These are phyloP conservation scores for Posidonia australis DNA, from an alignment of 106 monocot species.

Conservation along the genomic window DNA sequence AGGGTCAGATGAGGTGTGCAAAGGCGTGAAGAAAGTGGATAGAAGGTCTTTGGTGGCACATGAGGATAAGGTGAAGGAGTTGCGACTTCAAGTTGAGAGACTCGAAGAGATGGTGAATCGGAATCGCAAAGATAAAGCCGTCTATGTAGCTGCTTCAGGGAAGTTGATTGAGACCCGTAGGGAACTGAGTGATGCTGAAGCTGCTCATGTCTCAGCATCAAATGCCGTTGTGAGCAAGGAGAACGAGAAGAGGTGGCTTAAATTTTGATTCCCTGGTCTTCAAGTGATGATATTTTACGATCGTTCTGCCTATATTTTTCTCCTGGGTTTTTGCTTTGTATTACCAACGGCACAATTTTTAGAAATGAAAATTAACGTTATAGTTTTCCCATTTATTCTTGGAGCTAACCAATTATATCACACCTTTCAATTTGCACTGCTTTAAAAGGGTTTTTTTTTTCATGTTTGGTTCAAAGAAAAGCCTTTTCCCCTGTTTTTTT, in stretches of 20 bases:
- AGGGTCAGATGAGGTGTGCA: conserved; percentile 10
- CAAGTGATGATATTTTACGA: neutral
- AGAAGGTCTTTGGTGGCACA: conserved; percentile 60
- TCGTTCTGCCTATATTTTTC: no score
- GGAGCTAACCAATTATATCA: no score
- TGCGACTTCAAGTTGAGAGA: conserved; percentile 45
- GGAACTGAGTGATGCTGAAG: conserved; percentile 58
- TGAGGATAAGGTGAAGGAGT: conserved; percentile 73
- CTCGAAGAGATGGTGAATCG: conserved; percentile 78
- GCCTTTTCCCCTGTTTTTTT: no score
- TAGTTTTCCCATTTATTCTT: no score
- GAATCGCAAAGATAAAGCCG: conserved; percentile 69
- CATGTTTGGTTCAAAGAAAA: no score
- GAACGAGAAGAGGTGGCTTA: conserved; percentile 89
- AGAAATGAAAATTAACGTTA: no score
- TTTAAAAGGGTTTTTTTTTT: no score
- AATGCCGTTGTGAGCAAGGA: conserved; percentile 69
- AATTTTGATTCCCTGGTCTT: conserved; percentile 40
- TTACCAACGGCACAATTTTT: no score
- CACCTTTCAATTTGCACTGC: no score
- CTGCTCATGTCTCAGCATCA: conserved; percentile 55
- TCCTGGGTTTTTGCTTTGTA: no score
- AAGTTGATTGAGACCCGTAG: conserved; percentile 48
- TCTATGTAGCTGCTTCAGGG: conserved; percentile 64
- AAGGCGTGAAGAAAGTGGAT: conserved; percentile 30